Evolutionary conservation across 2,329 filamentous ascomycete genomes (phyloP), one percentile per base, ranked within the genome.

Genomic region (Xylariaceae sp.): DNA sequence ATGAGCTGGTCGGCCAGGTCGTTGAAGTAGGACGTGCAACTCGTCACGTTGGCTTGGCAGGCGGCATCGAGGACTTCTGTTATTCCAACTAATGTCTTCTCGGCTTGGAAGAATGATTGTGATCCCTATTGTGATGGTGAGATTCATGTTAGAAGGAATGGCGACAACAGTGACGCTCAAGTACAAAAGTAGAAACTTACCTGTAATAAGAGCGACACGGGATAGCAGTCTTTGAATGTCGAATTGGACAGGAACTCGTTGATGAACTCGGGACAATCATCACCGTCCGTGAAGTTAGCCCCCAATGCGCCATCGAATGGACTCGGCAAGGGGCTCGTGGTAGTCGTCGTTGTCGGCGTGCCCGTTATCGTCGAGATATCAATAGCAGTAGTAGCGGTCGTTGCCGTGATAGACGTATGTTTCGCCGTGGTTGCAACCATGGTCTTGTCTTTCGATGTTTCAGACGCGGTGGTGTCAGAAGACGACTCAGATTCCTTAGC

Each of bases 141-240:
- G 42, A 29, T 33, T 49, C 40, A n/a, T n/a, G n/a, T n/a, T n/a
- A n/a, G n/a, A n/a, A n/a, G n/a, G n/a, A n/a, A n/a, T n/a, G n/a
- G n/a, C n/a, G n/a, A n/a, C n/a, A 40, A 34, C 39, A 21, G 37
- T 35, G 22, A 32, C 33, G n/a, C 14, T 21, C 19, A 25, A 6
- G 5, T 2, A 29, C 21, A 22, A 17, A 6, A 11, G 27, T 16
- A 40, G 27, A 23, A 8, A 61, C 78, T 61, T 69, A 88, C 86
- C 72, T 87, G 81, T 8, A 97, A 73, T 53, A 97, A 78, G 57
- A 95, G 74, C 1, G 91, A 95, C 46, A 96, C 74, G 0, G 92
- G 88, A 55, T 91, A 81, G 69, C 92, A 97, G 41, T 76, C 65
- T 55, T 80, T 77, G 56, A 93, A 89, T 3, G 79, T 82, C 5